phyloP scores from a whole-genome alignment of 2,329 filamentous ascomycete genomes.

The Penicillium sp. region DNA sequence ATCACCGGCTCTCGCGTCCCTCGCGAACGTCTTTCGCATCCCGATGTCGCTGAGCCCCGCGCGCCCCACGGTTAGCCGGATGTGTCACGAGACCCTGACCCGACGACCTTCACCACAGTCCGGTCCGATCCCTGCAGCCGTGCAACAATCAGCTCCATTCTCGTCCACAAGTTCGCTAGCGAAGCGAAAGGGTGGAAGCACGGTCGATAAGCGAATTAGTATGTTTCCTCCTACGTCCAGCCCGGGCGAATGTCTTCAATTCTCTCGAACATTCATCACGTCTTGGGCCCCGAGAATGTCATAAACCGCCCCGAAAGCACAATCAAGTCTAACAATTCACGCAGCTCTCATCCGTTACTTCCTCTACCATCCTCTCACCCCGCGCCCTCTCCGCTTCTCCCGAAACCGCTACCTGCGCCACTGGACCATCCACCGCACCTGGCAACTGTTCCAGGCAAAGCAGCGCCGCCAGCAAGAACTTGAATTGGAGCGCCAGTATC shows the following conservation, averaged over 20 bases:
- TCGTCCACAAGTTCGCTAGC: constrained; percentile 44
- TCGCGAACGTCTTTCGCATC: constrained; percentile 51
- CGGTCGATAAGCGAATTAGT: constrained; percentile 51
- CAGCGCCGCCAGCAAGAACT: constrained; percentile 66
- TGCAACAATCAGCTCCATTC: constrained; percentile 36
- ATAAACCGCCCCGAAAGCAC: background rate
- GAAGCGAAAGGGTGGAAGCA: constrained; percentile 43
- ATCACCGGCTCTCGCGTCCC: constrained; percentile 48
- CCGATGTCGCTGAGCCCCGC: constrained; percentile 39
- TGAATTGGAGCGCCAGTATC: constrained; percentile 78
- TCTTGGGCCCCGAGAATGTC: background rate
- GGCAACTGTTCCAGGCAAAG: constrained; percentile 77
- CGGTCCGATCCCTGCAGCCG: constrained; percentile 28
- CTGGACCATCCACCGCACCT: constrained; percentile 98
- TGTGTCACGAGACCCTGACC: constrained; percentile 27
- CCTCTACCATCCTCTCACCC: constrained; percentile 69
- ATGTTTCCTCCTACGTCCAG: constrained; percentile 26
- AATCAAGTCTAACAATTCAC: constrained; percentile 19
- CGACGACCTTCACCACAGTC: constrained; percentile 21
- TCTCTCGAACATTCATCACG: background rate
- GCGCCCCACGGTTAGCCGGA: constrained; percentile 29
- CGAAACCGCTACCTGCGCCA: constrained; percentile 87
- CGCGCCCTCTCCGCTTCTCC: constrained; percentile 82
- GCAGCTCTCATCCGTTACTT: constrained; percentile 70
- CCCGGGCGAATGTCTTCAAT: background rate